Base-by-base conservation (phyloP, 306 rosid species). In the Corylus americana region DNA sequence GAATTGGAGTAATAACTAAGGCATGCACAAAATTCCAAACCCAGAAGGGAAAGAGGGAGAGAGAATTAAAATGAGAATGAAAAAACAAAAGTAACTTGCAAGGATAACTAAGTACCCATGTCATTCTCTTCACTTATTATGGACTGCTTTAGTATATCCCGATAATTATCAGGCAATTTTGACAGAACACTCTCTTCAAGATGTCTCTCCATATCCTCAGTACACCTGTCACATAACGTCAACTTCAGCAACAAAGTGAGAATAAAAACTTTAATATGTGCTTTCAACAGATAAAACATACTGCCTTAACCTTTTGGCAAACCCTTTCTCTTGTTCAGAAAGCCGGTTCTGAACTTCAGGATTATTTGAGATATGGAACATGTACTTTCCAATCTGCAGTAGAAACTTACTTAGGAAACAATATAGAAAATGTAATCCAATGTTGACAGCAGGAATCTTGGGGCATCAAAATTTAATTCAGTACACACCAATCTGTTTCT, bases 121-220 rank as follows among this genome's bases (percentile, higher is more conserved):
- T 93, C 99, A 51, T 87, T 92, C 86, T 90, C 97, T 85, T 89
- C 97, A 67, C 96, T 91, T 70, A 81, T 91, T 55, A 87, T 72
- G 69, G 99, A 90, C 88, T 95, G 98, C 85, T 73, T 89, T 78
- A 80, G 76, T 75, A 84, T 64, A 66, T 90, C 89, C 85, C 83
- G 96, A 75, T 95, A 93, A 85, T 87, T 89, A 74, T 83, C 88
- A 6, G 98, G 97, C 83, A 93, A 81, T 62, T 88, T 89, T 4
- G 97, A 91, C 71, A 91, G 86, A 78, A 95, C 89, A 74, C 76
- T 87, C 72, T 90, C 93, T 42, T 95, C 93, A 22, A 95, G 84
- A 87, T 93, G 98, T 64, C 61, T 83, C 75, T 90, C 86, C 87
- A 95, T 82, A 87, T 90, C 96, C 79, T 71, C 85, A 25, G 79